These are phyloP conservation scores for Volvox carteri DNA, from an alignment of 163 green algal genomes.

Conservation along the genomic window DNA sequence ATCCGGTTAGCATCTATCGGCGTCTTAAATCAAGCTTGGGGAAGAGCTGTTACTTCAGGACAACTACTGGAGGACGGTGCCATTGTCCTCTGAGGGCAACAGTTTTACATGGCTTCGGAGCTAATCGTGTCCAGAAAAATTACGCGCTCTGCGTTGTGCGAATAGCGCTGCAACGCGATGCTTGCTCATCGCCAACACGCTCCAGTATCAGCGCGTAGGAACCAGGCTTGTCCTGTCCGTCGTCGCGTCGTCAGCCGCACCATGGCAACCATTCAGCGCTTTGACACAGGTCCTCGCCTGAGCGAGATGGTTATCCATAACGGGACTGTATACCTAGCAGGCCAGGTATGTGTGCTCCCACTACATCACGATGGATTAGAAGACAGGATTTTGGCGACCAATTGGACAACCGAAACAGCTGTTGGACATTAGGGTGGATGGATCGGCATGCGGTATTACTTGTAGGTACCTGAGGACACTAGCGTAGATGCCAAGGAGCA, in stretches of 20 bases:
- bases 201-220: background rate
- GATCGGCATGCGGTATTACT: no score
- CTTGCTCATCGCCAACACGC: background rate
- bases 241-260: slow-evolving; percentile 3
- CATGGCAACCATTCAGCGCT: slow-evolving; percentile 38
- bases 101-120: background rate
- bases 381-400: background rate
- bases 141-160: background rate
- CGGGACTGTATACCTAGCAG: slow-evolving; percentile 31
- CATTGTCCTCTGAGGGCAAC: no score
- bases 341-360: background rate
- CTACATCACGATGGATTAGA: background rate
- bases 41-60: no score
- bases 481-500: slow-evolving; percentile 48
- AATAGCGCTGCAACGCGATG: background rate
- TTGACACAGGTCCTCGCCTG: slow-evolving; percentile 7
- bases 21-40: no score
- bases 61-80: no score
- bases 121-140: background rate
- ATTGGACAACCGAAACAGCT: background rate
- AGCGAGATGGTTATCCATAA: slow-evolving; percentile 46
- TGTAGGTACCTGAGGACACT: slow-evolving; percentile 53
- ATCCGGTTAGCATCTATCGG: no score
- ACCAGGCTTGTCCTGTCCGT: background rate
- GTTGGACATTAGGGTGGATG: no score